Evolutionary conservation across 306 rosid genomes (phyloP).

Genomic region (Ceratonia siliqua): DNA sequence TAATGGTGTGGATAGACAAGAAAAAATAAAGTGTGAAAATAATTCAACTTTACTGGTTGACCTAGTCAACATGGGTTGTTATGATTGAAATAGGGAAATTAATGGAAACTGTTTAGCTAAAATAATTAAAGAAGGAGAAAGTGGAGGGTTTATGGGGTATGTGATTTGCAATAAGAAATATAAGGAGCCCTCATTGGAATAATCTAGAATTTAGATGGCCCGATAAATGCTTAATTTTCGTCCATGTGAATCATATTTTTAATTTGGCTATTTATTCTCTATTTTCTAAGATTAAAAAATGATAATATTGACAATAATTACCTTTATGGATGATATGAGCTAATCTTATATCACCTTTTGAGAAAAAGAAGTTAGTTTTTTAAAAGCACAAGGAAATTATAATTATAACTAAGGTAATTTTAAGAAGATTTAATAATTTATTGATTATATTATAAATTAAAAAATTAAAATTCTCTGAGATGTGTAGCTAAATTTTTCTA

Average conservation of each 20-base stretch:
- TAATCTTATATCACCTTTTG: neutral
- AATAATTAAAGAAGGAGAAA: neutral
- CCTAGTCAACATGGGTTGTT: slow-evolving; percentile 8
- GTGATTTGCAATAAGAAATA: too few relatives aligned
- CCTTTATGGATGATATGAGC: neutral
- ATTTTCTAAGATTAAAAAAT: too few relatives aligned
- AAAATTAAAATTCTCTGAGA: too few relatives aligned
- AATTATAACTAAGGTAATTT: too few relatives aligned
- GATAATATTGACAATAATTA: neutral
- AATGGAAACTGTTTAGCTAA: neutral
- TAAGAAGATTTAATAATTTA: too few relatives aligned
- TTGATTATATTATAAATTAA: too few relatives aligned
- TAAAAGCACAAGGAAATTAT: neutral
- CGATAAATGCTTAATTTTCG: neutral
- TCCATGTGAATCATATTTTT: neutral
- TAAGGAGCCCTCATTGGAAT: too few relatives aligned
- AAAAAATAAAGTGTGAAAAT: neutral
- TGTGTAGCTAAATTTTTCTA: too few relatives aligned
- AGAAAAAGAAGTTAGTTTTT: neutral
- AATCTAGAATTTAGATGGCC: too few relatives aligned
- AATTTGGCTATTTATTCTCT: too few relatives aligned
- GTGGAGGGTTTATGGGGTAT: neutral
- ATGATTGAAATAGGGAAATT: neutral
- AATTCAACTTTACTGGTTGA: neutral
- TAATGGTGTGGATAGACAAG: neutral